Evolutionary conservation across 2,329 filamentous ascomycete species (phyloP).

Genomic region (Daldinia eschscholtzii): DNA sequence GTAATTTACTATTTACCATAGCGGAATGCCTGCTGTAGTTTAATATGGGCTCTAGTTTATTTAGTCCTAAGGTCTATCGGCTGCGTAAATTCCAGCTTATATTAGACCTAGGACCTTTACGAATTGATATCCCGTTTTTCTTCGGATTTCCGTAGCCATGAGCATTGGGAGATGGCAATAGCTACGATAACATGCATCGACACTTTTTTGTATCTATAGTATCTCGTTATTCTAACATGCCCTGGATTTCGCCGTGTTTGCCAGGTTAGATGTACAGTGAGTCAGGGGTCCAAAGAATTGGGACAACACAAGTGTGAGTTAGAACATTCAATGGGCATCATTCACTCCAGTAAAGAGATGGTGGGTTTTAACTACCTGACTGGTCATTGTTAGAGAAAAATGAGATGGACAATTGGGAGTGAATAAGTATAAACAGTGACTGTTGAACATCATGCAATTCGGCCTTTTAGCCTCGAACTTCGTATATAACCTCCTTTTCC

Average conservation of each 20-base stretch:
- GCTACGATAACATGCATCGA: neutral
- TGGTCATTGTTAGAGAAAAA: neutral
- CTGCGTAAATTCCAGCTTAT: neutral
- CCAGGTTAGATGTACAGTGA: neutral
- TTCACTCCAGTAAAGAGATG: neutral
- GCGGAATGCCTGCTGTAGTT: too few relatives aligned
- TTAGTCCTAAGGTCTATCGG: neutral
- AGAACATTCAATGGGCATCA: neutral
- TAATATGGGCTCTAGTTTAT: too few relatives aligned
- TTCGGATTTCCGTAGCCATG: neutral
- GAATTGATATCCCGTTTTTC: neutral
- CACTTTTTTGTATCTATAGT: neutral
- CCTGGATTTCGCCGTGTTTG: neutral
- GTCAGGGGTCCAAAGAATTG: neutral
- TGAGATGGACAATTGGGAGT: neutral
- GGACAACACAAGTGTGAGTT: neutral
- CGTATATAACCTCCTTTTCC: neutral
- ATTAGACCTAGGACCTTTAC: too few relatives aligned
- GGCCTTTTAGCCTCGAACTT: neutral
- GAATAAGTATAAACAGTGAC: neutral
- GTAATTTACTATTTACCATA: neutral
- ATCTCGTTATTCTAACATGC: neutral
- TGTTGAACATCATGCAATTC: neutral
- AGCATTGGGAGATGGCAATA: neutral
- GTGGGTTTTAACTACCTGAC: neutral